A percentile compares a stretch with the other conserved stretches of the same genome.
These are phyloP conservation scores for Suillus variegatus DNA, from an alignment of 768 basidiomycete genomes.

Conservation along the genomic window DNA sequence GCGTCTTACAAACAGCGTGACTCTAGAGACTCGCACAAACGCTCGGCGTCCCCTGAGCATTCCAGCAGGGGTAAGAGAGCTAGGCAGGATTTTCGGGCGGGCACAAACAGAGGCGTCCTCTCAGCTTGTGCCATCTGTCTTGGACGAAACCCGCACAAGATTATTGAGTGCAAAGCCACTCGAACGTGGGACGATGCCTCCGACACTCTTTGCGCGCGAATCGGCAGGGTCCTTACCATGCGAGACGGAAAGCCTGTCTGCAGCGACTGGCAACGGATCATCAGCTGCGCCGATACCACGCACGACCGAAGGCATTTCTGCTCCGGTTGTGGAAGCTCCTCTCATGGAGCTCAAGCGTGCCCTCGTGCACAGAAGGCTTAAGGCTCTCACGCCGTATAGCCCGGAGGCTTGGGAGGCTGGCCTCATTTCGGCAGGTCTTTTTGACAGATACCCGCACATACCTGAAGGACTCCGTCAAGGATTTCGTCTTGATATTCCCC, in stretches of 20 bases:
- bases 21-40: not conserved
- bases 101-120: not conserved
- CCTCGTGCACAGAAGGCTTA: constrained; percentile 11
- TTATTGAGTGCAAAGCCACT: constrained; percentile 18
- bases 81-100: not conserved
- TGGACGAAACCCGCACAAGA: constrained; percentile 28
- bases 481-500: not conserved
- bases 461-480: not conserved
- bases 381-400: constrained; percentile 5
- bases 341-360: constrained; percentile 11
- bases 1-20: accelerated
- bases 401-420: not conserved
- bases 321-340: constrained; percentile 8
- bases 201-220: constrained; percentile 20
- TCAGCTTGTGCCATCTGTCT: constrained; percentile 37
- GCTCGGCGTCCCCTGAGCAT: not conserved
- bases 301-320: constrained; percentile 13
- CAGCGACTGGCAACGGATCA: constrained; percentile 6
- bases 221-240: not conserved
- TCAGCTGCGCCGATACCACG: not conserved
- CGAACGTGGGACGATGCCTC: constrained; percentile 25
- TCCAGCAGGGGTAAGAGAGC: not conserved
- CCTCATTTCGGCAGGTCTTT: not conserved
- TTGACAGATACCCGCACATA: constrained; percentile 1
- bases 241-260: constrained; percentile 16